phyloP scores from a whole-genome alignment of 768 basidiomycete species.

The Collybia sp. region DNA sequence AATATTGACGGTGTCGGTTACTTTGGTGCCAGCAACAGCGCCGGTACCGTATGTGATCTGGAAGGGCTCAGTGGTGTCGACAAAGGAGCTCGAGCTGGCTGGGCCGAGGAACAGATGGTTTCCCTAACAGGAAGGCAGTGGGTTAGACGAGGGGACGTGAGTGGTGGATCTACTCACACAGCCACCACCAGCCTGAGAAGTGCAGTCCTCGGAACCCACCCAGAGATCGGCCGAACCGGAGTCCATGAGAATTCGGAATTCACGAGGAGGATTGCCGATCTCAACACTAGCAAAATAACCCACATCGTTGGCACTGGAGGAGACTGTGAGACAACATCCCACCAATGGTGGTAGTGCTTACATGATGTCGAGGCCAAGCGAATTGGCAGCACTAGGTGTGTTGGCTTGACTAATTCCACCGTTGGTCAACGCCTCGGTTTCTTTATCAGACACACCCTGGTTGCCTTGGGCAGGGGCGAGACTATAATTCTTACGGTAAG shows the following conservation, averaged over 20 bases:
- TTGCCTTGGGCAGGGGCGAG: no score
- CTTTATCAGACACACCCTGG: neutral
- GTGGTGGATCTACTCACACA: constrained; percentile 18
- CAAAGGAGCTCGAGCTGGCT: constrained; percentile 52
- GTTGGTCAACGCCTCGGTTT: constrained; percentile 21
- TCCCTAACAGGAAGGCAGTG: constrained; percentile 18
- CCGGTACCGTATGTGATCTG: constrained; percentile 37
- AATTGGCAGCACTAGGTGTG: constrained; percentile 37
- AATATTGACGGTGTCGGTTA: constrained; percentile 52
- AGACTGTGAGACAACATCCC: neutral
- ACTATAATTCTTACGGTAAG: no score
- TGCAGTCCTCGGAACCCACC: constrained; percentile 47
- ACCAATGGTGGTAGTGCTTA: neutral
- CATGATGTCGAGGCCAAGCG: constrained; percentile 48
- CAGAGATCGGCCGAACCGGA: constrained; percentile 62
- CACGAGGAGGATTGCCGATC: constrained; percentile 42
- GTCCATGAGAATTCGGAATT: constrained; percentile 53
- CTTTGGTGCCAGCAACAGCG: constrained; percentile 49
- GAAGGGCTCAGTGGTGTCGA: constrained; percentile 41
- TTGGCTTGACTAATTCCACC: constrained; percentile 35
- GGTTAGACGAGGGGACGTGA: neutral
- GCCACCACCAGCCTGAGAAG: constrained; percentile 20
- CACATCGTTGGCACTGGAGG: constrained; percentile 10
- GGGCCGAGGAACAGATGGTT: constrained; percentile 47
- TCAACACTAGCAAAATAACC: constrained; percentile 19